phyloP scores from a whole-genome alignment of 2,329 filamentous ascomycete species.

The Geosmithia morbida region DNA sequence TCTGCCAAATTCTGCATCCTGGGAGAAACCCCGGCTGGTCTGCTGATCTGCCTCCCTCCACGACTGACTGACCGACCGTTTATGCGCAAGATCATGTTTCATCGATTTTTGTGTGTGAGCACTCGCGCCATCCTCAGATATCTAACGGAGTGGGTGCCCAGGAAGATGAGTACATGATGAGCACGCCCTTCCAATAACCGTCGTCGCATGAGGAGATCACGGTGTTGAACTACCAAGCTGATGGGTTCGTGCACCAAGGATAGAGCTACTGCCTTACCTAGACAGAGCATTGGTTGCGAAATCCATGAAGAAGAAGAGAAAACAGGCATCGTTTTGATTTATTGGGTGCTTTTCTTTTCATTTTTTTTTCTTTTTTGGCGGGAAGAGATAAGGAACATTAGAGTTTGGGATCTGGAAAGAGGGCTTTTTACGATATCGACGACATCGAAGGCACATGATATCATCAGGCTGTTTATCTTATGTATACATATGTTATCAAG shows the following conservation, averaged over 20 bases:
- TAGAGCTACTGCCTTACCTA: constrained; percentile 7
- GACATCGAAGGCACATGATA: background rate
- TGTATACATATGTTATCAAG: background rate
- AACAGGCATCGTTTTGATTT: background rate
- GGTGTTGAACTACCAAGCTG: constrained; percentile 16
- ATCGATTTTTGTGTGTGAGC: constrained; percentile 6
- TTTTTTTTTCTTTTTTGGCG: too few species aligned
- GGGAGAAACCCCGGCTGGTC: constrained; percentile 7
- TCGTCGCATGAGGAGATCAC: constrained; percentile 13
- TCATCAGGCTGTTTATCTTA: background rate
- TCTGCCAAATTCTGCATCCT: constrained; percentile 9
- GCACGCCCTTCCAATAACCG: constrained; percentile 4
- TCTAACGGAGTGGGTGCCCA: background rate
- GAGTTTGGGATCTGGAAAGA: background rate
- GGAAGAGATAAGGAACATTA: background rate
- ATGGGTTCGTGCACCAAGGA: constrained; percentile 8
- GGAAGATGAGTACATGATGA: constrained; percentile 1
- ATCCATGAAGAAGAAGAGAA: background rate
- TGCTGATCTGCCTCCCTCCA: background rate
- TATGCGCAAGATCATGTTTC: constrained; percentile 6
- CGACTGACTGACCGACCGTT: background rate
- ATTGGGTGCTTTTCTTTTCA: background rate
- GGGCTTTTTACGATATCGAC: background rate
- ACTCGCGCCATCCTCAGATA: constrained; percentile 6
- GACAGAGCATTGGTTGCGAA: constrained; percentile 6